Base-by-base conservation (phyloP, 2,329 filamentous ascomycete species). In the Byssochlamys sp. region DNA sequence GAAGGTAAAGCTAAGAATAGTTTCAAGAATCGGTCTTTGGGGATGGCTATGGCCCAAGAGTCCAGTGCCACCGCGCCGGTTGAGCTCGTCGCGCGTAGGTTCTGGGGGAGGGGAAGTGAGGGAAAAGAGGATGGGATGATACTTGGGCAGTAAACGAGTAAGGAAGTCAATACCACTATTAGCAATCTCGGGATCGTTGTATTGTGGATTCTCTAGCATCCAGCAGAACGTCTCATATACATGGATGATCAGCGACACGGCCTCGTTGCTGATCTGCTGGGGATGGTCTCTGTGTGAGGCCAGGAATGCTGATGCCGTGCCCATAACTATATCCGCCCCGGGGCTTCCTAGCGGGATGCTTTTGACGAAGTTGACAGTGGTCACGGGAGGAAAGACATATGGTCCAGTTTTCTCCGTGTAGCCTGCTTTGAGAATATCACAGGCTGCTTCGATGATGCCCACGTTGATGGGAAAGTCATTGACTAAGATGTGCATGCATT, bases 111-210 rank as follows among this genome's bases (percentile, higher is more conserved):
- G 57, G 14, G 64, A 63, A 12, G 66, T 67, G 31, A 75, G 63
- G 7, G 66, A 62, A 58, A 77, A 76, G 27, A 78, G 67, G 24
- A 70, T 63, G 0, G 64, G 56, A 52, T 72, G 66, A 58, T 76
- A 77, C 60, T 76, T 77, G 11, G 72, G 71, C 5, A 78, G 64
- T 7, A 76, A 65, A 33, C 74, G 69, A 19, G 70, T 68, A 7
- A 77, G 66, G 60, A 78, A 78, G 50, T 77, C 76, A 55, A 78
- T 75, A 4, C 74, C 73, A 48, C 73, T 75, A 57, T 77, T 74
- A 5, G 74, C 69, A 49, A 75, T 71, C 60, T 73, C 75, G 7
- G 72, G 75, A 28, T 76, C 74, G 55, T 75, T 73, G 4, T 65
- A 56, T 25, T 69, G 62, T 6, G 70, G 67, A 29, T 66, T 66